Base-by-base conservation (phyloP, 2,329 filamentous ascomycete genomes). In the Apiospora phragmitis region DNA sequence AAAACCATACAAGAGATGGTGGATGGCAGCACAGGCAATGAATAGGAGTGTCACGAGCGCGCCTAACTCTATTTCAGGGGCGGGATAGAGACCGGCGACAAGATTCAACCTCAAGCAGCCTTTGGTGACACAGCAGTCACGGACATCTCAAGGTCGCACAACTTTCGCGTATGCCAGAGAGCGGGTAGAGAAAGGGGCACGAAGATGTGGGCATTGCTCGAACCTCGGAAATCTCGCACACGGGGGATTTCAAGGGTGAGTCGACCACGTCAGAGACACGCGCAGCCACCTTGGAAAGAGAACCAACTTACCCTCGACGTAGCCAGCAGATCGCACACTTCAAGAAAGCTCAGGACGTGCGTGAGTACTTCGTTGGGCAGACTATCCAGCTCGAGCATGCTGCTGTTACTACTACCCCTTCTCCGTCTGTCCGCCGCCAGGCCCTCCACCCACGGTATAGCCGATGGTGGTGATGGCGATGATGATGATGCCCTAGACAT, bases 341-440 rank as follows among this genome's bases (percentile, higher is more conserved):
- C 88, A 70, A 90, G 80, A 74, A 85, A 88, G 69, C 84, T 82
- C 72, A 90, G 80, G 55, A 90, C 86, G 70, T 88, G 84, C 72
- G 87, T 83, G 69, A 90, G 78, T 38, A 90, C 78, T 79, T 90
- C 88, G 77, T 87, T 89, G 32, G 88, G 88, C 65, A 90, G 79
- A 55, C 79, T 77, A 68, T 83, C 81, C 43, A 79, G 82, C 75
- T 70, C 77, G 74, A 71, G 74, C 68, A 43, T 45, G 38, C 67
- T 24, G 49, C 29, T 26, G 16, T 14, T 41, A 5, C 18, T 32
- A 8, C 43, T 59, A 21, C n/a, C n/a, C 9, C 66, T 68, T 71
- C 67, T 75, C 74, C 75, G 74, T 75, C 71, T 65, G 73, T 70
- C 72, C 73, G 72, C 67, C 41, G 72, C 66, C 42, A 73, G 73